These are phyloP conservation scores for Debaryomycetaceae sp. DNA, from an alignment of 1,139 yeast species.

Conservation along the genomic window DNA sequence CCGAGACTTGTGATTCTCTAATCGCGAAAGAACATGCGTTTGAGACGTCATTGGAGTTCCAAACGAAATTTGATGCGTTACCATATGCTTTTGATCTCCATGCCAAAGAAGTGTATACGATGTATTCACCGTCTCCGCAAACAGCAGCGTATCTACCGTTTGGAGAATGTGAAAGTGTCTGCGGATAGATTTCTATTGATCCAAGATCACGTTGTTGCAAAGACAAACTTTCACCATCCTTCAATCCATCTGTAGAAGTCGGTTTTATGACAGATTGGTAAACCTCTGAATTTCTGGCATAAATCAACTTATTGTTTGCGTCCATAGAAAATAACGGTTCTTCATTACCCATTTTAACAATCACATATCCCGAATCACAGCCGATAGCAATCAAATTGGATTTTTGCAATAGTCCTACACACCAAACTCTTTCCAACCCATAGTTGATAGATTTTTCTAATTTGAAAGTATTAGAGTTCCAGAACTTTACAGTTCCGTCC, in stretches of 20 bases:
- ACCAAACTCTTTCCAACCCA: slow-evolving; percentile 96
- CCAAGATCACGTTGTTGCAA: slow-evolving; percentile 87
- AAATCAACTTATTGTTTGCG: slow-evolving; percentile 82
- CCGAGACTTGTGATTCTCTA: slow-evolving; percentile 62
- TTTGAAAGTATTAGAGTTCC: slow-evolving; percentile 79
- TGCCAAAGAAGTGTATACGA: slow-evolving; percentile 92
- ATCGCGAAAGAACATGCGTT: slow-evolving; percentile 79
- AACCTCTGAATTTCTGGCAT: slow-evolving; percentile 89
- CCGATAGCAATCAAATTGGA: slow-evolving; percentile 87
- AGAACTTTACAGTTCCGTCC: slow-evolving; percentile 74
- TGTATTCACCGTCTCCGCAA: slow-evolving; percentile 97
- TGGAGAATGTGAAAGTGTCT: slow-evolving; percentile 84
- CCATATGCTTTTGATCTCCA: slow-evolving; percentile 98
- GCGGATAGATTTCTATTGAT: slow-evolving; percentile 87
- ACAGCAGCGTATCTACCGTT: slow-evolving; percentile 97
- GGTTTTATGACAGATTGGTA: slow-evolving; percentile 80
- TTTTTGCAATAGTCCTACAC: slow-evolving; percentile 74
- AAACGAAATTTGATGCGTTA: slow-evolving; percentile 82
- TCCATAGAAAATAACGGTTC: slow-evolving; percentile 95
- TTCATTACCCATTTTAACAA: slow-evolving; percentile 85
- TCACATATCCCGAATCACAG: slow-evolving; percentile 89
- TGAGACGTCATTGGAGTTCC: slow-evolving; percentile 76
- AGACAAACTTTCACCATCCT: slow-evolving; percentile 78
- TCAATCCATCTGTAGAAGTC: slow-evolving; percentile 54
- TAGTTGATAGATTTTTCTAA: slow-evolving; percentile 88